A percentile compares a stretch with the other conserved stretches of the same genome.
phyloP scores from a whole-genome alignment of 768 basidiomycete species.

The Pholiota molesta region DNA sequence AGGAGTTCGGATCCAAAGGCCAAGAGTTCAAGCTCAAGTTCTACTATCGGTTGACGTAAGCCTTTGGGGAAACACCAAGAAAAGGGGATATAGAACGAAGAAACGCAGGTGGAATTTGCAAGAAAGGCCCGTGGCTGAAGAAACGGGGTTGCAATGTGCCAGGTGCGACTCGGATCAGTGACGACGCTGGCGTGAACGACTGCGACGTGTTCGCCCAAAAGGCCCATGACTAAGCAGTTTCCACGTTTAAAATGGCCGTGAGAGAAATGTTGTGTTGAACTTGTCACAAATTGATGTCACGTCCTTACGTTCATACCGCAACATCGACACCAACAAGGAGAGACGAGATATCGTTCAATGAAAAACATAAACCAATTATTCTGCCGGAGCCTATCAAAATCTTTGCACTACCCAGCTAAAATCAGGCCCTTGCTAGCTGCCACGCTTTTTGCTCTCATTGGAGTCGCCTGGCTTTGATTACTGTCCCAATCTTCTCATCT shows the following conservation, averaged over 20 bases:
- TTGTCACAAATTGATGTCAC: no score
- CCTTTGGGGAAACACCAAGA: not conserved
- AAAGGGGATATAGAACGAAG: not conserved
- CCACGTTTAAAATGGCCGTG: not conserved
- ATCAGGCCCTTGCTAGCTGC: no score
- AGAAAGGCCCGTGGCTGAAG: not conserved
- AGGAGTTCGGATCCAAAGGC: not conserved
- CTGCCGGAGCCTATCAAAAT: no score
- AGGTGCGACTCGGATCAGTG: not conserved
- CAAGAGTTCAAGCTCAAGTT: not conserved
- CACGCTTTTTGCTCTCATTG: no score
- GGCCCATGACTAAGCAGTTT: not conserved
- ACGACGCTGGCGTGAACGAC: constrained; percentile 2
- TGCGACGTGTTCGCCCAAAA: not conserved
- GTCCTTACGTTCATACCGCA: no score
- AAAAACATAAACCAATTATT: no score
- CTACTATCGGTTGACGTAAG: not conserved
- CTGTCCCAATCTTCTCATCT: no score
- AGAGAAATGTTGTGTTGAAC: no score
- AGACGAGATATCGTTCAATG: no score
- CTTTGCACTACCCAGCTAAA: no score
- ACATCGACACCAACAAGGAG: no score
- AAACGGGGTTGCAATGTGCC: not conserved
- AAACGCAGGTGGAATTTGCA: not conserved
- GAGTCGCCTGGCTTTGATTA: no score